phyloP scores from a whole-genome alignment of 768 basidiomycete genomes.

The Polyporus arcularius region DNA sequence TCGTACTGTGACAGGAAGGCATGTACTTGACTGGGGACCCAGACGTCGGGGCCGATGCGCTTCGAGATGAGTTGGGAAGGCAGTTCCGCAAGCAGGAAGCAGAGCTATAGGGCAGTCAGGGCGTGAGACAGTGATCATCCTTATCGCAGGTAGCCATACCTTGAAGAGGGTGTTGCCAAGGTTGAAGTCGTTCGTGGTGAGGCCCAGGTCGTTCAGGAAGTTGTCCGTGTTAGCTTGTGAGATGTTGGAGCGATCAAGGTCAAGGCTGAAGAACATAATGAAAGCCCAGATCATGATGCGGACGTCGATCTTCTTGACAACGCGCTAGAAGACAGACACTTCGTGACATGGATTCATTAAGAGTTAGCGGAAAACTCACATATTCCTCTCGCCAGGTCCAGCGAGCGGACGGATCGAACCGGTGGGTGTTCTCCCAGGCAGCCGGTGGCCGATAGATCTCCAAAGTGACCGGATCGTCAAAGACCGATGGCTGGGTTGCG shows the following conservation, averaged over 20 bases:
- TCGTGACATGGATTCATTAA: neutral
- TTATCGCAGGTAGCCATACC: constrained; percentile 21
- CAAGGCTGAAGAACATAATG: constrained; percentile 64
- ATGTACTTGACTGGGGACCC: constrained; percentile 59
- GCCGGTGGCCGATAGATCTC: constrained; percentile 54
- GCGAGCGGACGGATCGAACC: constrained; percentile 64
- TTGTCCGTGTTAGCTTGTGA: constrained; percentile 71
- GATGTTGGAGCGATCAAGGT: constrained; percentile 61
- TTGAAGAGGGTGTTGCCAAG: constrained; percentile 62
- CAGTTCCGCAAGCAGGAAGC: constrained; percentile 47
- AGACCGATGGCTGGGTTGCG: constrained; percentile 64
- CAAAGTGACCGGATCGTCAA: constrained; percentile 53
- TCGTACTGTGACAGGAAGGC: neutral
- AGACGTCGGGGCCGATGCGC: constrained; percentile 65
- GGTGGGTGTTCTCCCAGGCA: constrained; percentile 59
- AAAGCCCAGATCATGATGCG: constrained; percentile 62
- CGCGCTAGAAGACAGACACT: constrained; percentile 30
- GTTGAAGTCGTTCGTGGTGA: constrained; percentile 67
- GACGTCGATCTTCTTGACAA: constrained; percentile 60
- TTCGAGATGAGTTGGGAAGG: constrained; percentile 72
- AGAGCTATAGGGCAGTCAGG: constrained; percentile 12
- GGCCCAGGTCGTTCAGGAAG: constrained; percentile 55
- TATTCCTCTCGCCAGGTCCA: constrained; percentile 75
- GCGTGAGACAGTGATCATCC: neutral
- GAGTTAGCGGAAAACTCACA: constrained; percentile 29